Percentiles rank a stretch among this genome's conserved stretches.
These are phyloP conservation scores for Diophrys appendiculata DNA, from an alignment of 73 alveolate genomes.

Conservation along the genomic window DNA sequence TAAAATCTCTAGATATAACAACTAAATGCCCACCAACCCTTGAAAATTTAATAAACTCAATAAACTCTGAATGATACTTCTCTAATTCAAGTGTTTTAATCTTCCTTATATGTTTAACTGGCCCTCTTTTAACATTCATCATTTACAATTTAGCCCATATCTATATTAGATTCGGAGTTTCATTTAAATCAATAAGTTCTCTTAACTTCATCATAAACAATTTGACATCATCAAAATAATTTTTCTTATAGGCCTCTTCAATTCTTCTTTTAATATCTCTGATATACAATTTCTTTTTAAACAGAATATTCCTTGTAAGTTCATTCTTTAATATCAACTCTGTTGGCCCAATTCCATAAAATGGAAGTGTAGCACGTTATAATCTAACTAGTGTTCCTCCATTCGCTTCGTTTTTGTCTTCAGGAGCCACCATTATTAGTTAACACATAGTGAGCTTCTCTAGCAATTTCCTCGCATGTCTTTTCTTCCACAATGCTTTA, in stretches of 20 bases:
- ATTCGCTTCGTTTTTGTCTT: not conserved
- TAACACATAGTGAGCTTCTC: not conserved
- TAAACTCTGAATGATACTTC: constrained; percentile 7
- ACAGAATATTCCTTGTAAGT: not conserved
- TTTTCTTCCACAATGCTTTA: not conserved
- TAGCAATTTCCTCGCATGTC: not conserved
- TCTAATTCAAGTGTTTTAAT: no score
- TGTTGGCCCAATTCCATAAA: not conserved
- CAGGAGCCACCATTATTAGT: not conserved
- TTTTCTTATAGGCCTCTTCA: not conserved
- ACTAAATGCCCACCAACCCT: constrained; percentile 14
- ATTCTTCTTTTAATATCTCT: not conserved
- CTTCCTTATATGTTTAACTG: no score
- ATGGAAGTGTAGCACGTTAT: constrained; percentile 6
- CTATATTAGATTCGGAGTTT: no score
- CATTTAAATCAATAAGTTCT: not conserved
- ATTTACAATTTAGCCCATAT: no score
- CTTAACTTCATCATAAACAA: not conserved
- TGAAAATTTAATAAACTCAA: constrained; percentile 34
- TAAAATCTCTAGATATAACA: constrained; percentile 26
- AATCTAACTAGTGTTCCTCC: not conserved
- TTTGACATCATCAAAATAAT: not conserved
- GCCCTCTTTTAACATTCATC: no score
- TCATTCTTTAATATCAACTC: not conserved
- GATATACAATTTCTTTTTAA: not conserved